These are phyloP conservation scores for Trichoderma polysporum DNA, from an alignment of 2,329 filamentous ascomycete species.

Conservation along the genomic window DNA sequence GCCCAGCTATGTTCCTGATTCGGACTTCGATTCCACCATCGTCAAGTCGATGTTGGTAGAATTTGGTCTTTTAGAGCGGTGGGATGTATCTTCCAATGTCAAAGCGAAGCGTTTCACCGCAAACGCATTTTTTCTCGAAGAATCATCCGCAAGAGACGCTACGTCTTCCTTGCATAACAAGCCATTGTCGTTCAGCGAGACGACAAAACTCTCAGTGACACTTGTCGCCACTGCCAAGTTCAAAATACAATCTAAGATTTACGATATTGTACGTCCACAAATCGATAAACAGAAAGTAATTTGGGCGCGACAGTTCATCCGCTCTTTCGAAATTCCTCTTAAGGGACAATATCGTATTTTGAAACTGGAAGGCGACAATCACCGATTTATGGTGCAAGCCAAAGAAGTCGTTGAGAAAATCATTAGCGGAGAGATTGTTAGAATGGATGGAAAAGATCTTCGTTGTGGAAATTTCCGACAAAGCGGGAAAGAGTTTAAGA, in stretches of 20 bases:
- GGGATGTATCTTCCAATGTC: conserved; percentile 29
- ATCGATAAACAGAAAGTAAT: conserved; percentile 27
- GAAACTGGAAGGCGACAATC: conserved; percentile 14
- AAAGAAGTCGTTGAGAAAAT: not conserved
- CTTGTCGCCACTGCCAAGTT: conserved; percentile 40
- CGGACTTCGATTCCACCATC: conserved; percentile 24
- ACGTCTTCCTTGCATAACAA: conserved; percentile 24
- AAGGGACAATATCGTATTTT: not conserved
- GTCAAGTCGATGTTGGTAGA: conserved; percentile 34
- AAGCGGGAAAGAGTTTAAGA: not conserved
- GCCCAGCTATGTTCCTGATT: conserved; percentile 21
- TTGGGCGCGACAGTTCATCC: not conserved
- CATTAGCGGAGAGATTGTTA: not conserved
- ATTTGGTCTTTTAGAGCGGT: conserved; percentile 37
- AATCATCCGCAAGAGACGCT: conserved; percentile 37
- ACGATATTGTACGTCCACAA: conserved; percentile 31
- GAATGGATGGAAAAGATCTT: conserved; percentile 1
- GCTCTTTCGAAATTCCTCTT: not conserved
- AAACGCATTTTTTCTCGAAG: conserved; percentile 39
- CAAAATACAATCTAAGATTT: conserved; percentile 38
- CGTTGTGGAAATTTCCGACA: not conserved
- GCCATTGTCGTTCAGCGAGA: conserved; percentile 32
- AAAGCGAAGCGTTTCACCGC: conserved; percentile 40
- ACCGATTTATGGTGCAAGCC: not conserved
- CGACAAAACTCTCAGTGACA: conserved; percentile 38